Evolutionary conservation across 805 yeast genomes (phyloP), one percentile per base, ranked within the genome.

Genomic region (Nakazawaea populi): DNA sequence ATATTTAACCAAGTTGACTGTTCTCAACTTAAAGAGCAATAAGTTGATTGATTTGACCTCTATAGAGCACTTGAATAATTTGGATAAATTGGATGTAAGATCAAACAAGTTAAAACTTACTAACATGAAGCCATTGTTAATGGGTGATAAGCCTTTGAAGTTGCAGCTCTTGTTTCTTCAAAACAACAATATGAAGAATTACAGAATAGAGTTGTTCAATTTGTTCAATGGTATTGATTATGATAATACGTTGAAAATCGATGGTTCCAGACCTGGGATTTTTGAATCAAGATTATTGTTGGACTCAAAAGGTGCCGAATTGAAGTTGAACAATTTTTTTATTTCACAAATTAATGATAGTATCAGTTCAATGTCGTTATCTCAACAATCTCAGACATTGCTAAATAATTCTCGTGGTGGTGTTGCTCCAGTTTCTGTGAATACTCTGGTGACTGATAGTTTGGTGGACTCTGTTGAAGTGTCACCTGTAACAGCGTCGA

Each of bases 181-280:
- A 39, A 42, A 43, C 18, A 51, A 51, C 29, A 55, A 54, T 24
- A 60, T 58, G 44, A 47, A 80, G 65, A 69, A 75, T 56, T 79
- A 76, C 55, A 61, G 86, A 52, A 71, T 73, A 14, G 84, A 81
- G 43, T 59, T 80, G 11, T 80, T 80, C 64, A 80, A 81, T 60
- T 61, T 80, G 47, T 69, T 77, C 56, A 79, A 79, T 58, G 84
- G 83, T 7, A 74, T 77, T 39, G 72, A 69, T 51, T 74, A 73
- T 52, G 68, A 69, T 28, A 78, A 78, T 55, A 59, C 59, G 6
- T 59, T 80, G 52, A 76, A 76, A 56, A 75, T 80, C 38, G 85
- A 80, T 60, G 85, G 82, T 42, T 78, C 84, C 4, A 62, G 76
- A 48, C 85, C 86, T 0, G 85, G 85, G 1, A 77, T 80, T 50